These are phyloP conservation scores for Mucor plumbeus DNA, from an alignment of 371 early-diverging fungal species.

Conservation along the genomic window DNA sequence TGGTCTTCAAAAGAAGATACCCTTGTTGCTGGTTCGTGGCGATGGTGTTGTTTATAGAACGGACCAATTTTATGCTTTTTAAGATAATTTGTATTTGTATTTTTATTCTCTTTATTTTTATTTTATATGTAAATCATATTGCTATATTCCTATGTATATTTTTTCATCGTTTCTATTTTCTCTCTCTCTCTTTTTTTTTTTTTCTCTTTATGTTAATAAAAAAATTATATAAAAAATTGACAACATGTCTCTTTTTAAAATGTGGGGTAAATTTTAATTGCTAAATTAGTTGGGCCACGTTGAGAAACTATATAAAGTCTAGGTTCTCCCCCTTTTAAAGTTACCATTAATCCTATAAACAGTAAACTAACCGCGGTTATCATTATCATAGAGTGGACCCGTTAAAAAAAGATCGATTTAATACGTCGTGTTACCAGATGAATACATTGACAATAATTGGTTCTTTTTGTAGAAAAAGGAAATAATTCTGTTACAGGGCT, in stretches of 20 bases:
- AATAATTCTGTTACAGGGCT: not conserved
- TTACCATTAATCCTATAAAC: not conserved
- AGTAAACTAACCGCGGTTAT: slow-evolving; percentile 6
- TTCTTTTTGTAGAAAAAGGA: not conserved
- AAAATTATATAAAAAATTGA: not conserved
- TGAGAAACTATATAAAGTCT: not conserved
- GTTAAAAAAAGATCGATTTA: not conserved
- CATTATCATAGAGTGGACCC: not conserved
- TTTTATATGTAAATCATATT: not conserved
- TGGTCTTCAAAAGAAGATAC: slow-evolving; percentile 12
- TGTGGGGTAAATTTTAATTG: slow-evolving; percentile 8
- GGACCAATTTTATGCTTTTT: slow-evolving; percentile 29
- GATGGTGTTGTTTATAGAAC: slow-evolving; percentile 35
- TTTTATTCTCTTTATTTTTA: not conserved
- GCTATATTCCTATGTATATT: not conserved
- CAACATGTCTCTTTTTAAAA: not conserved
- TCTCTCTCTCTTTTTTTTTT: not conserved
- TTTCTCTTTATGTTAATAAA: slow-evolving; percentile 13
- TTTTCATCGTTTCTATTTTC: not conserved
- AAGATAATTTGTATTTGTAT: slow-evolving; percentile 14
- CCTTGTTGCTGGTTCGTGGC: slow-evolving; percentile 29
- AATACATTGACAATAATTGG: not conserved
- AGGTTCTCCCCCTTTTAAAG: no score
- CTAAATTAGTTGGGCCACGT: not conserved
- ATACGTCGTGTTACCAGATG: not conserved